Conservation (phyloP, 768 basidiomycete genomes). For the Mycena belliarum region DNA sequence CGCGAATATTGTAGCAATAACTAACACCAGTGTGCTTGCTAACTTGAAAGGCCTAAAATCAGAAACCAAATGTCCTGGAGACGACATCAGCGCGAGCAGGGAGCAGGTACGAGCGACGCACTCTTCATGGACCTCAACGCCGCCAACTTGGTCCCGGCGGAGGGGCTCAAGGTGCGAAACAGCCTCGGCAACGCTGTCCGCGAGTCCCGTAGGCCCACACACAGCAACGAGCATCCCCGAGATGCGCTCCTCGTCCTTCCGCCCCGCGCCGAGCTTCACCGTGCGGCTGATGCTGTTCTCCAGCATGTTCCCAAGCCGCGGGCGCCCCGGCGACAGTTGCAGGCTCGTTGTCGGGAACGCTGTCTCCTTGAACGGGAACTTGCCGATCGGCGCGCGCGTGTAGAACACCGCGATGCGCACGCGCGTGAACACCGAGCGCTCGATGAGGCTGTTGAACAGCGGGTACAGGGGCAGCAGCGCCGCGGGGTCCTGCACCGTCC, state of each 20-base stretch:
- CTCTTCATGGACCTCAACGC: constrained; percentile 43
- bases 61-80: constrained; percentile 10
- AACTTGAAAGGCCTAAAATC: not conserved
- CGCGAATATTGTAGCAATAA: constrained; percentile 21
- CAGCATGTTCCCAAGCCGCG: constrained; percentile 38
- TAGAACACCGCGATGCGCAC: constrained; percentile 43
- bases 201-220: constrained; percentile 45
- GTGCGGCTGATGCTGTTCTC: constrained; percentile 34
- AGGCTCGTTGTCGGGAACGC: constrained; percentile 34
- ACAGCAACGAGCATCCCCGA: constrained; percentile 42
- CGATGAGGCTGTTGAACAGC: constrained; percentile 35
- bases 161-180: constrained; percentile 34
- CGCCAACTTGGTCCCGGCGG: constrained; percentile 39
- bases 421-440: constrained; percentile 25
- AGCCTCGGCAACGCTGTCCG: constrained; percentile 35
- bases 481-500: constrained; percentile 45
- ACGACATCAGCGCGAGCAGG: not conserved
- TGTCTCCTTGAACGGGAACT: constrained; percentile 32
- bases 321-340: constrained; percentile 42
- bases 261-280: constrained; percentile 31
- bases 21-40: constrained; percentile 8
- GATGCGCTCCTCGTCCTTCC: constrained; percentile 25
- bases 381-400: constrained; percentile 36
- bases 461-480: constrained; percentile 37
- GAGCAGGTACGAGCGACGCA: constrained; percentile 5